Evolutionary conservation across 345 rosid species (phyloP).

Genomic region (Eutrema japonicum): DNA sequence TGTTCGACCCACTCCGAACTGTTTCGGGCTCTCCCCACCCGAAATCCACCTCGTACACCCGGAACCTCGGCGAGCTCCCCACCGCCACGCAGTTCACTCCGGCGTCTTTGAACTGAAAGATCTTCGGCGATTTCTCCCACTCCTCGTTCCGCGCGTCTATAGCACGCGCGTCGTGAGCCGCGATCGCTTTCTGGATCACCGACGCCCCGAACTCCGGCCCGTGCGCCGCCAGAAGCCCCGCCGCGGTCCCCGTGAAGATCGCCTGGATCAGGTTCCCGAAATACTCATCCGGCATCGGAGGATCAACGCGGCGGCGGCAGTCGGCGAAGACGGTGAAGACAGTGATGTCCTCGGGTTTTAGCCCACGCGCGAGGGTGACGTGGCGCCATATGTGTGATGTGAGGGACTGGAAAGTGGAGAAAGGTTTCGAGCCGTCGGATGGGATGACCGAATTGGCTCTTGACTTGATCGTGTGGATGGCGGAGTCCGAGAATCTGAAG

Average conservation of each 20-base stretch:
- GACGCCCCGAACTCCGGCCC: conserved; percentile 78
- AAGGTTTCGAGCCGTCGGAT: conserved; percentile 64
- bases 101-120: conserved; percentile 82
- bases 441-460: conserved; percentile 52
- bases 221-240: conserved; percentile 60
- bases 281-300: conserved; percentile 80
- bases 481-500: conserved; percentile 75
- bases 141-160: conserved; percentile 72
- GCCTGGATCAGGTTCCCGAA: conserved; percentile 95
- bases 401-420: conserved; percentile 91
- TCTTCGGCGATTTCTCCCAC: conserved; percentile 83
- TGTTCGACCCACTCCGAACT: conserved; percentile 84
- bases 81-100: conserved; percentile 86
- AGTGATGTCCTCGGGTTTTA: conserved; percentile 78
- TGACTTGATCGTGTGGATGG: conserved; percentile 74
- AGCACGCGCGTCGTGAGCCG: conserved; percentile 66
- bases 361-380: conserved; percentile 72
- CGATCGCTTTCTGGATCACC: conserved; percentile 71
- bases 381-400: conserved; percentile 88
- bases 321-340: conserved; percentile 88
- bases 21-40: conserved; percentile 91
- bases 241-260: conserved; percentile 81
- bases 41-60: conserved; percentile 86
- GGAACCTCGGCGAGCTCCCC: conserved; percentile 96
- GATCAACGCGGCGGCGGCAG: conserved; percentile 82